Conservation (phyloP, 805 yeast genomes). For the Schizosaccharomyces lindneri region DNA sequence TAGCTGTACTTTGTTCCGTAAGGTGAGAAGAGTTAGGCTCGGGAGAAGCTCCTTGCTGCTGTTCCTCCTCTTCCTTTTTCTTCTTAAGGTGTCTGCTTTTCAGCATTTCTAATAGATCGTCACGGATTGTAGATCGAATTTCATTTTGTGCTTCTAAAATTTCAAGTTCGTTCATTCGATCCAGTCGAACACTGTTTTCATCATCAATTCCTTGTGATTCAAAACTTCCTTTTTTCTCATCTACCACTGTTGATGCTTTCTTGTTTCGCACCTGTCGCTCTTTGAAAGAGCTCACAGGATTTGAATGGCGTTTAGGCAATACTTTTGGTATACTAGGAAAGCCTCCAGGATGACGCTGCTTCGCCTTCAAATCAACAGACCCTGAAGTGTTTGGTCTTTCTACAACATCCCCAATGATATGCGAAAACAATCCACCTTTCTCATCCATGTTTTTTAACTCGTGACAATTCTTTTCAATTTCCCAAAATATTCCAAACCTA, state of each 20-base stretch:
- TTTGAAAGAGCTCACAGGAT: neutral
- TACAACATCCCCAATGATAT: neutral
- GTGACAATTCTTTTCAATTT: neutral
- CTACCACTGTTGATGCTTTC: neutral
- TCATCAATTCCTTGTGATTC: conserved; percentile 3
- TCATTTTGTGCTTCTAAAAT: conserved; percentile 7
- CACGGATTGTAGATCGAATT: conserved; percentile 5
- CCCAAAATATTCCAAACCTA: no score
- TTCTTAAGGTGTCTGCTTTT: conserved; percentile 1
- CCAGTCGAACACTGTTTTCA: conserved; percentile 7
- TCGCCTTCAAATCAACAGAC: neutral
- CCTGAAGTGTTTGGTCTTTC: neutral
- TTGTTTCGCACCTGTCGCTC: neutral
- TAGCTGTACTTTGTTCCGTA: neutral
- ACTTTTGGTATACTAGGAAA: neutral
- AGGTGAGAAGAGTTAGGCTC: neutral
- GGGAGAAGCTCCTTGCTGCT: neutral
- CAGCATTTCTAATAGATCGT: conserved; percentile 5
- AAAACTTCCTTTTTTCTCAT: neutral
- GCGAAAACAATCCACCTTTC: neutral
- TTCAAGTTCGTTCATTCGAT: conserved; percentile 6
- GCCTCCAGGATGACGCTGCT: neutral
- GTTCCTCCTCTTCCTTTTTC: neutral
- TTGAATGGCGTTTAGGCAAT: neutral
- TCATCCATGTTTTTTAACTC: neutral